phyloP scores from a whole-genome alignment of 805 yeast species.

The Diddensiella santjacobensis region DNA sequence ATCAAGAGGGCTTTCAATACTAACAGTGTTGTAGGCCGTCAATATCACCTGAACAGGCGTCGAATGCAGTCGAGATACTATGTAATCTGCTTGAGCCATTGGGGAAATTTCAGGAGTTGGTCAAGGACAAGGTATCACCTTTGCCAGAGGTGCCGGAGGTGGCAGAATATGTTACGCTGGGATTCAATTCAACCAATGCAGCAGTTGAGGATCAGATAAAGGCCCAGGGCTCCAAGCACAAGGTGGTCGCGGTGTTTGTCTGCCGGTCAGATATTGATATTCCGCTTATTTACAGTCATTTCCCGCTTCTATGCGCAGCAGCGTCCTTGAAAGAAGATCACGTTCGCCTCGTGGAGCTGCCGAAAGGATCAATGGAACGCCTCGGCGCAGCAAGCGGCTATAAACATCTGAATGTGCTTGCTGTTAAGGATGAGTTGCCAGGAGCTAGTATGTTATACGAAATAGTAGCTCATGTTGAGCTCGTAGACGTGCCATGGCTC shows the following conservation, averaged over 20 bases:
- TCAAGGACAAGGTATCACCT: background rate
- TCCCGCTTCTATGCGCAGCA: conserved; percentile 21
- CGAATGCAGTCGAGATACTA: conserved; percentile 11
- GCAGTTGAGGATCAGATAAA: conserved; percentile 17
- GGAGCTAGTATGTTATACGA: background rate
- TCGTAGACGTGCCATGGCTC: conserved; percentile 13
- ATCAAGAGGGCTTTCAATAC: background rate
- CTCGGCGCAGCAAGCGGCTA: conserved; percentile 11
- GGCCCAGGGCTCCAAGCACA: background rate
- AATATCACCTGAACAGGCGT: conserved; percentile 11
- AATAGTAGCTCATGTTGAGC: conserved; percentile 1
- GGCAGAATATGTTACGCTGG: conserved; percentile 12
- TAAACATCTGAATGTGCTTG: conserved; percentile 3
- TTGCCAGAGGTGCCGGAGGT: conserved; percentile 13
- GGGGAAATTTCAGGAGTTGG: conserved; percentile 6
- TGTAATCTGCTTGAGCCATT: conserved; percentile 11
- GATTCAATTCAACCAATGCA: conserved; percentile 23
- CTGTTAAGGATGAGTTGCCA: background rate
- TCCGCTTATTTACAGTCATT: conserved; percentile 19
- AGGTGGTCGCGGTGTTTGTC: conserved; percentile 16
- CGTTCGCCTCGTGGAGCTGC: conserved; percentile 20
- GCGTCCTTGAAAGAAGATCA: conserved; percentile 8
- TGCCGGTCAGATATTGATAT: conserved; percentile 20
- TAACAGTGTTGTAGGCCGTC: conserved; percentile 13
- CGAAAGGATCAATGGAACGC: conserved; percentile 16